These are phyloP conservation scores for Prunus mume DNA, from an alignment of 306 rosid genomes.

Conservation along the genomic window DNA sequence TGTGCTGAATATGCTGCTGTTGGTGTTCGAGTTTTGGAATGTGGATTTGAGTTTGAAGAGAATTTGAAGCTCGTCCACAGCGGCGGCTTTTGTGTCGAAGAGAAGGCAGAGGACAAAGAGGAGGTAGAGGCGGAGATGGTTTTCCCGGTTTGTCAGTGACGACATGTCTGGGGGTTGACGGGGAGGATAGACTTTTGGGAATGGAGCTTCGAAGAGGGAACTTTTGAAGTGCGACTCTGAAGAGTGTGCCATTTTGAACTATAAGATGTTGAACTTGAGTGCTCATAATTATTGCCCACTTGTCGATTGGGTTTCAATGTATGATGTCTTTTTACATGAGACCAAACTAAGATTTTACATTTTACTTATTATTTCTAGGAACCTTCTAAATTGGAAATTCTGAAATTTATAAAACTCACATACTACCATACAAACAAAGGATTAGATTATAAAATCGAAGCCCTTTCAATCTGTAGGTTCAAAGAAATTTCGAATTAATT, in stretches of 20 bases:
- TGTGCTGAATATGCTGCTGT: slow-evolving; percentile 24
- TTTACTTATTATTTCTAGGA: not conserved
- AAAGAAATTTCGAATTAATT: no score
- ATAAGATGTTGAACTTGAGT: not conserved
- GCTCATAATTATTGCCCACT: not conserved
- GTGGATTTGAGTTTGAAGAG: slow-evolving; percentile 54
- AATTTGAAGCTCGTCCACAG: slow-evolving; percentile 50
- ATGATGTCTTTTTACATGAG: not conserved
- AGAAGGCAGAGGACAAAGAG: slow-evolving; percentile 34
- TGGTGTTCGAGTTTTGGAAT: slow-evolving; percentile 25
- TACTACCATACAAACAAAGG: no score
- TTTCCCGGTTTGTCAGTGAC: not conserved
- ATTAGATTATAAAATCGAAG: no score
- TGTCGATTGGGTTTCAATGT: not conserved
- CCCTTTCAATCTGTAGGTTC: no score
- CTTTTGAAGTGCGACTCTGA: not conserved
- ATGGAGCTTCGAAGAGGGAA: not conserved
- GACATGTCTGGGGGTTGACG: slow-evolving; percentile 4
- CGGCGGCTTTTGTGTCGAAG: slow-evolving; percentile 31
- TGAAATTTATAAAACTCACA: no score
- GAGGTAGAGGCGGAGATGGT: not conserved
- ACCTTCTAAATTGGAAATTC: not conserved
- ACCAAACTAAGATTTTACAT: not conserved
- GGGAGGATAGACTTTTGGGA: not conserved
- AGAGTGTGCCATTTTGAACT: not conserved